Percentiles rank a stretch among this genome's conserved stretches.
phyloP scores from a whole-genome alignment of 345 rosid species.

The Ceriops zippeliana region DNA sequence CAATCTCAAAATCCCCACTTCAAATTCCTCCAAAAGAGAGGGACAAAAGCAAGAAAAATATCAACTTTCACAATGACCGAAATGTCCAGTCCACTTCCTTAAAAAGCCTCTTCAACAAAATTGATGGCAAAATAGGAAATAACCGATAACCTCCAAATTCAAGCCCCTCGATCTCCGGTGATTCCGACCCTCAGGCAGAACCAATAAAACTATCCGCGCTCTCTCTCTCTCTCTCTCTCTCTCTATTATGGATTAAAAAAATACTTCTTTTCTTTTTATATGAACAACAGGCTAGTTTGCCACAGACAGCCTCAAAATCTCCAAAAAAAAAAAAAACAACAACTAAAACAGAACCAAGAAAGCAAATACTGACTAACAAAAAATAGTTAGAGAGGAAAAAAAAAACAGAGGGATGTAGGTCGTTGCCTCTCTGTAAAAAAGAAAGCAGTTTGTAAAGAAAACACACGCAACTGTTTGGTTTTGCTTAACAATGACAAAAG shows the following conservation, averaged over 20 bases:
- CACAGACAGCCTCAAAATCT: neutral
- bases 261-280: neutral
- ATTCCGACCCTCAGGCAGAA: neutral
- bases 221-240: neutral
- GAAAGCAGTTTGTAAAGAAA: slow-evolving; percentile 15
- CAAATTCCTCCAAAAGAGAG: neutral
- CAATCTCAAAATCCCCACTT: slow-evolving; percentile 8
- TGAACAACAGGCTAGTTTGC: neutral
- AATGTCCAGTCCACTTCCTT: neutral
- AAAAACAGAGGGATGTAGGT: no score
- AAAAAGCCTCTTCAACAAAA: neutral
- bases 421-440: slow-evolving; percentile 10
- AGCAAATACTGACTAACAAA: neutral
- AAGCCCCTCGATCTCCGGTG: slow-evolving; percentile 19
- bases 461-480: no score
- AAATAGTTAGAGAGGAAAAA: neutral
- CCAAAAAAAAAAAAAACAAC: neutral
- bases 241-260: neutral
- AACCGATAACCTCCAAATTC: neutral
- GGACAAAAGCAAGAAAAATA: neutral
- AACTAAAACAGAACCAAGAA: neutral
- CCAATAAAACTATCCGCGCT: slow-evolving; percentile 15
- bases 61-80: slow-evolving; percentile 3
- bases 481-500: neutral
- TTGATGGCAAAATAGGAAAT: neutral